Conservation (phyloP, 1,284 basidiomycete species). For the Pholiota adiposa region DNA sequence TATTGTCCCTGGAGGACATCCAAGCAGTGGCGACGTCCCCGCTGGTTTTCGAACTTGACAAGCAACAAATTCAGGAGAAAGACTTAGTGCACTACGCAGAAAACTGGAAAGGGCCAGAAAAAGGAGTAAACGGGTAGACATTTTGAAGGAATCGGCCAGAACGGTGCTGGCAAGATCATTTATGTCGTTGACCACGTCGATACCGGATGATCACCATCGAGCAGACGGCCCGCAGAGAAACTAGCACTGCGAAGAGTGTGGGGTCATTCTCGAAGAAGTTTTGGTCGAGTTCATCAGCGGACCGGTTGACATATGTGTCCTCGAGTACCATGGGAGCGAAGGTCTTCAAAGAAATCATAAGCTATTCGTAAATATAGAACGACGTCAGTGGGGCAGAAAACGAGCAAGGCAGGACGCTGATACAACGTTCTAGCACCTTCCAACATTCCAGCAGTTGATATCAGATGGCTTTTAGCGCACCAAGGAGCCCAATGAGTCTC, state of each 20-base stretch:
- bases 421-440: too few species aligned
- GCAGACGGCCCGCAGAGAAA: conserved; percentile 1
- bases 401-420: background rate
- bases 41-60: conserved; percentile 57
- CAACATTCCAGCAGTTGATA: too few species aligned
- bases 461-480: too few species aligned
- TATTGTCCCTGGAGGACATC: conserved; percentile 60
- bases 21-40: conserved; percentile 44
- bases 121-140: background rate
- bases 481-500: background rate
- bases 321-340: background rate
- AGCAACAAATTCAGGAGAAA: conserved; percentile 49
- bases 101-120: background rate
- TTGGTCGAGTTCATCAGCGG: conserved; percentile 1
- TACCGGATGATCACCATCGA: conserved; percentile 3
- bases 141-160: background rate
- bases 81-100: conserved; percentile 22
- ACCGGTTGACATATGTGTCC: background rate
- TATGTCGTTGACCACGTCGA: conserved; percentile 2
- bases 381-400: background rate
- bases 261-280: background rate
- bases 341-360: background rate
- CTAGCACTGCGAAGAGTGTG: background rate
- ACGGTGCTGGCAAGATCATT: background rate
- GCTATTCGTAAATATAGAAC: background rate